Base-by-base conservation (phyloP, 495 filamentous ascomycete species). In the Penicillium parvum region DNA sequence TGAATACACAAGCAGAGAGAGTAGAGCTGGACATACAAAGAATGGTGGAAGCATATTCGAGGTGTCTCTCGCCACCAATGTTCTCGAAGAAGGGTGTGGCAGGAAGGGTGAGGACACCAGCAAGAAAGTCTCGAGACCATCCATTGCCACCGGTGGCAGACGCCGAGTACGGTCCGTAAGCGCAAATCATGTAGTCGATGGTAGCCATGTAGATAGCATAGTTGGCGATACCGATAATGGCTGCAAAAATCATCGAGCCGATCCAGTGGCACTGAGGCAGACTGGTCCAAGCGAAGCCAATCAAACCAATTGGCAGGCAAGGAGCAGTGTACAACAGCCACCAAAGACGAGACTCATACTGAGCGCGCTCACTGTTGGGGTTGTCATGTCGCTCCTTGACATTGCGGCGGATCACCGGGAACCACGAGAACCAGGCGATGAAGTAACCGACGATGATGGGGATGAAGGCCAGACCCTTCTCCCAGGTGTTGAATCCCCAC, bases 51-150 rank as follows among this genome's bases (percentile, higher is more conserved):
- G 85, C 84, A 45, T 81, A 76, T 54, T 83, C 73, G 12, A 90
- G 61, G 43, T 84, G 79, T 25, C 65, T 45, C 33, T 76, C 70
- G 21, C 71, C 72, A 30, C 82, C 83, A 50, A 87, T 83, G 68
- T 63, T 77, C 12, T 57, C 37, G 38, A 66, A 85, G 68, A 84
- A 89, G 4, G 85, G 86, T 0, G 81, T 86, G 0, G 86, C 85
- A 1, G 78, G 80, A 26, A 87, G 72, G 8, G 86, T 88, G 21
- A 88, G 69, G 6, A 88, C 74, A 70, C 88, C 88, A 40, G 88
- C 88, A 8, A 94, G 66, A 66, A 94, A 86, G 60, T 94, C 88
- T 49, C 88, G 76, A 35, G 86, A 71, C 76, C 75, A 85, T 44
- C 81, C 83, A 51, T 86, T 86, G 30, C 83, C 83, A 43, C 83